Evolutionary conservation across 2,329 filamentous ascomycete genomes (phyloP), one percentile per base, ranked within the genome.

Genomic region (Lasiodiplodia theobromae): DNA sequence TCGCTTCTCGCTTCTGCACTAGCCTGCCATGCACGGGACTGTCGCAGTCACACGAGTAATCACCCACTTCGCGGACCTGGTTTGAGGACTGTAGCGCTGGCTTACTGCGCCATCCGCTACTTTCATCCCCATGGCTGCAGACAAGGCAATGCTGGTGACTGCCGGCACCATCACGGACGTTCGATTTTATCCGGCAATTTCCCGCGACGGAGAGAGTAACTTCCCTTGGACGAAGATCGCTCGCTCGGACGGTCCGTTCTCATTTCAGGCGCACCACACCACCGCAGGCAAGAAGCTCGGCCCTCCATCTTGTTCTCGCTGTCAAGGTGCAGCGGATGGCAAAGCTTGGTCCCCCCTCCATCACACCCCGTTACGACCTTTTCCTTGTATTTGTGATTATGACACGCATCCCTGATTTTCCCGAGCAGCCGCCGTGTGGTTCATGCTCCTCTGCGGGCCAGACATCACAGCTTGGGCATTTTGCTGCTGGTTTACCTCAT

Each of bases 401-500:
- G 60, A 64, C 60, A 64, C 60, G 60, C 60, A 51, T 34, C 44
- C 60, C 52, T 64, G 47, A 64, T 64, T 52, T 52, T n/a, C 44
- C 40, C 28, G n/a, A 37, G 40, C 58, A 21, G 58, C 44, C 58
- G 58, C 44, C 44, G 23, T 34, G 58, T 52, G 57, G 57, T 34
- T 31, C 38, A 18, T 38, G 28, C 58, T 63, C 23, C 28, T 21
- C 25, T 52, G 58, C 44, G 44, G 44, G 51, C 37, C 44, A 52
- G 25, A 51, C 28, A 64, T 28, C 31, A 52, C 60, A 47, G 18
- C 6, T 47, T 37, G 58, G 58, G 8, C 56, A 16, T 38, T 25
- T 47, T n/a, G 25, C 60, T 64, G 25, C 31, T 64, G 60, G 7
- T 18, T 52, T 31, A 64, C 34, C 23, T 64, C 60, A 52, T 49